Conservation (phyloP, 306 rosid genomes). For the Cicer chorassanicum region DNA sequence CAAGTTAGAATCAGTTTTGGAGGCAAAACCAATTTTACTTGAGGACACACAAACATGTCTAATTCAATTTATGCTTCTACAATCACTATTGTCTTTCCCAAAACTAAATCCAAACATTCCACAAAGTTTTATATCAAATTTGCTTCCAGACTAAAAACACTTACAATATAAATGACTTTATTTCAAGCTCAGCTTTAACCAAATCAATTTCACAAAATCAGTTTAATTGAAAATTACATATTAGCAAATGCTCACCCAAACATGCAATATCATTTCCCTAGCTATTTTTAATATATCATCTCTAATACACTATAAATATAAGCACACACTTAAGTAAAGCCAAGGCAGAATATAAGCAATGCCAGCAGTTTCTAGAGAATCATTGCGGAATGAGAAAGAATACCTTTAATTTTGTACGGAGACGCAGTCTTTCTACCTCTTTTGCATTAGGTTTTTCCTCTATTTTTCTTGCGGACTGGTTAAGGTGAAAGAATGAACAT, state of each 20-base stretch:
- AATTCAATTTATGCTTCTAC: background rate
- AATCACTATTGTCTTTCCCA: background rate
- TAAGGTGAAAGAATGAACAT: constrained; percentile 12
- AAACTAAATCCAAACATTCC: constrained; percentile 1
- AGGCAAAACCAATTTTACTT: background rate
- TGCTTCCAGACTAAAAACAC: background rate
- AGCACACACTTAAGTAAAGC: constrained; percentile 38
- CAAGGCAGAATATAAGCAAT: constrained; percentile 30
- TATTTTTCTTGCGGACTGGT: constrained; percentile 55
- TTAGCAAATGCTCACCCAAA: background rate
- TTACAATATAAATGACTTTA: background rate
- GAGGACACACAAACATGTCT: background rate
- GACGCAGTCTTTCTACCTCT: constrained; percentile 52
- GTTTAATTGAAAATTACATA: background rate
- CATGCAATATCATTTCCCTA: background rate
- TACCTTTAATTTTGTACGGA: constrained; percentile 76
- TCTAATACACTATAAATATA: constrained; percentile 8
- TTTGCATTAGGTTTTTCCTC: constrained; percentile 53
- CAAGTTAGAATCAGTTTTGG: background rate
- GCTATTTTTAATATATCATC: constrained; percentile 12
- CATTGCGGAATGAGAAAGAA: constrained; percentile 15
- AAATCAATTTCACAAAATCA: background rate
- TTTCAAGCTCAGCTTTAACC: background rate
- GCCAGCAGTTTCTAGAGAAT: constrained; percentile 22
- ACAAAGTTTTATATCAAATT: background rate